phyloP scores from a whole-genome alignment of 202 grass and related monocot species.

The Bolboschoenoplectus hybrid region DNA sequence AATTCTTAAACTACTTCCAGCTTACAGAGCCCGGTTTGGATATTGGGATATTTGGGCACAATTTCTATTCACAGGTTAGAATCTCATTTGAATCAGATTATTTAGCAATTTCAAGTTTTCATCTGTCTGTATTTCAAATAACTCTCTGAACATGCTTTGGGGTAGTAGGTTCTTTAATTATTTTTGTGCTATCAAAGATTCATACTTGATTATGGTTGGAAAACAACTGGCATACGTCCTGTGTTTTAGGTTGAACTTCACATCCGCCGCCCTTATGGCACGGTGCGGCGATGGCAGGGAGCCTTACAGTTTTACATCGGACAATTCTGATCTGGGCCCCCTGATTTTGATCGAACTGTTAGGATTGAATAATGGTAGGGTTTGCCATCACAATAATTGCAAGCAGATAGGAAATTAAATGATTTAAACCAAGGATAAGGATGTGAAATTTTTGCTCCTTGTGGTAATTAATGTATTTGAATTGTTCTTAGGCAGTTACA shows the following conservation, averaged over 20 bases:
- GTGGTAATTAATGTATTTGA: background rate
- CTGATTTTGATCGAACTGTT: slow-evolving; percentile 25
- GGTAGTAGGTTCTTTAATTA: slow-evolving; percentile 1
- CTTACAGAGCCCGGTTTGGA: background rate
- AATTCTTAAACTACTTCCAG: slow-evolving; percentile 13
- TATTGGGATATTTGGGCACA: background rate
- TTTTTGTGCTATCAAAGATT: background rate
- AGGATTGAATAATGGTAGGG: slow-evolving; percentile 3
- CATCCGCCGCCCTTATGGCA: background rate
- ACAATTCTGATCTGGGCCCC: background rate
- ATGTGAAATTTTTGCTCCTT: background rate
- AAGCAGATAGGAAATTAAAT: background rate
- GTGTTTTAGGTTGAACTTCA: background rate
- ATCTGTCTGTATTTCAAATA: background rate
- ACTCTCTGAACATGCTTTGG: background rate
- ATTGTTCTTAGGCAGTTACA: background rate
- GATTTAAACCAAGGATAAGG: background rate
- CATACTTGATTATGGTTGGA: background rate
- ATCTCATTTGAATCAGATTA: slow-evolving; percentile 18
- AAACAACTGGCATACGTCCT: background rate
- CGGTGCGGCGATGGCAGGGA: background rate
- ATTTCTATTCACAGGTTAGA: slow-evolving; percentile 26
- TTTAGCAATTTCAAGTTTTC: slow-evolving; percentile 25
- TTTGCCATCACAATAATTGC: slow-evolving; percentile 15
- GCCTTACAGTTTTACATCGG: background rate